Evolutionary conservation across 305 asterid genomes (phyloP).

Genomic region (Euphrasia arctica): DNA sequence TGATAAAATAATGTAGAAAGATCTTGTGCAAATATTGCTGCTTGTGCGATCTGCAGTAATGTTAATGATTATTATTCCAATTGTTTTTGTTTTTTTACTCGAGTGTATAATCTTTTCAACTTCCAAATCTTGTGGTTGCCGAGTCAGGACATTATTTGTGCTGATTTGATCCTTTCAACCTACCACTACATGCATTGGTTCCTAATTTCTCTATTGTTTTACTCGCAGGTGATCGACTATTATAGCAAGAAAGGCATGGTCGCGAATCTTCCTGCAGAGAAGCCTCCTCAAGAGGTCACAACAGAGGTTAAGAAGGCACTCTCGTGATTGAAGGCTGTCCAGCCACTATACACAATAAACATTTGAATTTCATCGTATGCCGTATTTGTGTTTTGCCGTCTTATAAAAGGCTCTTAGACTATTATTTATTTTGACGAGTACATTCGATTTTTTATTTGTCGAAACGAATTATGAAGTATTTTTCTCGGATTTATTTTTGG

Average conservation of each 20-base stretch:
- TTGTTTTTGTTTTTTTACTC: too few relatives aligned
- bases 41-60: background rate
- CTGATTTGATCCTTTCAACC: too few relatives aligned
- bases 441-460: background rate
- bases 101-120: background rate
- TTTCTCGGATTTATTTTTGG: background rate
- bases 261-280: conserved; percentile 79
- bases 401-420: background rate
- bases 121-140: background rate
- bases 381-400: background rate
- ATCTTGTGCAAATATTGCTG: background rate
- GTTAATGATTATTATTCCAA: background rate
- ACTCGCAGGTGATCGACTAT: conserved; percentile 66
- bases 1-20: background rate
- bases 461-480: background rate
- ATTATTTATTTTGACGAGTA: background rate
- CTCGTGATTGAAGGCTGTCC: conserved; percentile 33
- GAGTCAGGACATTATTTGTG: background rate
- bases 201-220: background rate
- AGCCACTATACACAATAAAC: background rate
- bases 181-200: background rate
- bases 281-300: conserved; percentile 65
- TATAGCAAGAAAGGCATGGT: conserved; percentile 65
- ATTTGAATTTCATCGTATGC: background rate
- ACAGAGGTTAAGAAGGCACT: conserved; percentile 64